Evolutionary conservation across 345 rosid genomes (phyloP).

Genomic region (Orychophragmus violaceus): DNA sequence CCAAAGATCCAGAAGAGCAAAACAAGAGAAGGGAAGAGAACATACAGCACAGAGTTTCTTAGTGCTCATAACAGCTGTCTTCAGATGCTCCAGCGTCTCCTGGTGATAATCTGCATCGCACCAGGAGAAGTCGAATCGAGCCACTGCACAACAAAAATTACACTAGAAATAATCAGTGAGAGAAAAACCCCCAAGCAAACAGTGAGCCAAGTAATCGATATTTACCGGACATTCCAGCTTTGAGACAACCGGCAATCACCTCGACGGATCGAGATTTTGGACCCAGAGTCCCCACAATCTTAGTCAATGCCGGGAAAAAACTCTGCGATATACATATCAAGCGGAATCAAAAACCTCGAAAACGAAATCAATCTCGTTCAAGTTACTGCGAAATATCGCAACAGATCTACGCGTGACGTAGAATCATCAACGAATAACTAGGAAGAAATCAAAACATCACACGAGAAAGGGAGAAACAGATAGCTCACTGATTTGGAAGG

Average conservation of each 20-base stretch:
- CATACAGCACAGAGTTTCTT: conserved; percentile 85
- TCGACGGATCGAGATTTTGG: conserved; percentile 69
- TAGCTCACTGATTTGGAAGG: conserved; percentile 75
- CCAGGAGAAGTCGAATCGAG: conserved; percentile 90
- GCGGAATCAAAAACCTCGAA: not conserved
- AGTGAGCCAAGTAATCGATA: not conserved
- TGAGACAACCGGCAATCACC: conserved; percentile 59
- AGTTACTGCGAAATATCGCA: not conserved
- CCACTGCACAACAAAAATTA: conserved; percentile 39
- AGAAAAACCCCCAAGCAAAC: not conserved
- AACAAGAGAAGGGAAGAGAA: not conserved
- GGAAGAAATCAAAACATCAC: not conserved
- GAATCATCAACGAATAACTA: not conserved
- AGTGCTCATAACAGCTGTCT: conserved; percentile 60
- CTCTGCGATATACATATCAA: conserved; percentile 37
- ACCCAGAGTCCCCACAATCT: conserved; percentile 90
- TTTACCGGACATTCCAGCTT: conserved; percentile 86
- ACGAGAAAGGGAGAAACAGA: not conserved
- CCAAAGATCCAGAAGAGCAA: not conserved
- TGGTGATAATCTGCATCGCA: conserved; percentile 67
- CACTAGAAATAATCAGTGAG: not conserved
- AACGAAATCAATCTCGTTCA: not conserved
- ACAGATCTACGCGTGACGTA: not conserved
- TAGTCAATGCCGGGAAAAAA: conserved; percentile 91
- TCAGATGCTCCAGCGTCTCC: conserved; percentile 72